Evolutionary conservation across 2,329 filamentous ascomycete genomes (phyloP).

Genomic region (Alternaria ethzedia): DNA sequence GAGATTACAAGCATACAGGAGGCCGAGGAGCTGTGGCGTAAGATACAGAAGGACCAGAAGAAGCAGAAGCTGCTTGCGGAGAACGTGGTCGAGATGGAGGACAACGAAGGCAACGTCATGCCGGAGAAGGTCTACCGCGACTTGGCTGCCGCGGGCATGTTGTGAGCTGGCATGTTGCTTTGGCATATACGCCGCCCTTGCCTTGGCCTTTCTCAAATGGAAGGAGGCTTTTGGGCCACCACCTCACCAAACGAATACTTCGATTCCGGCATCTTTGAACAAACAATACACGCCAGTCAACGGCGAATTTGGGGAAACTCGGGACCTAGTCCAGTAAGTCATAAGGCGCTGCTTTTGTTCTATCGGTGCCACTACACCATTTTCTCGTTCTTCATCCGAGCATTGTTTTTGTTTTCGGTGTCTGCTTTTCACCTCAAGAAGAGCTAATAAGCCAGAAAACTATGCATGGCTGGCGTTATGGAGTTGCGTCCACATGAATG

Average conservation of each 20-base stretch:
- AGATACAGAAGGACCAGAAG: constrained; percentile 86
- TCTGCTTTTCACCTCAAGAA: background rate
- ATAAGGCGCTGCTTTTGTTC: background rate
- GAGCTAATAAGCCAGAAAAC: background rate
- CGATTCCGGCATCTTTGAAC: no score
- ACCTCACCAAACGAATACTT: no score
- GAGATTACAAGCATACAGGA: constrained; percentile 95
- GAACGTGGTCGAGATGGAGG: constrained; percentile 97
- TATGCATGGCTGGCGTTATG: background rate
- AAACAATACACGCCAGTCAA: no score
- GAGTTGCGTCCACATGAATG: background rate
- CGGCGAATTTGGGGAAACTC: no score
- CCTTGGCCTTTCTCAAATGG: no score
- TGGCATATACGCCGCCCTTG: background rate
- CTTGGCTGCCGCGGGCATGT: constrained; percentile 86
- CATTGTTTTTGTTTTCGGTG: background rate
- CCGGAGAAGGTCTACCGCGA: constrained; percentile 98
- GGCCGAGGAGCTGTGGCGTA: constrained; percentile 87
- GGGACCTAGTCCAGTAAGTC: background rate
- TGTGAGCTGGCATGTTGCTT: constrained; percentile 19
- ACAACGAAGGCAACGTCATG: constrained; percentile 97
- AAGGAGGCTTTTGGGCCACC: no score
- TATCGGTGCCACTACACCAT: background rate
- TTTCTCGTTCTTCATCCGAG: background rate
- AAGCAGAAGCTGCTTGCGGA: constrained; percentile 77